A percentile compares a stretch with the other conserved stretches of the same genome.
Conservation (phyloP, 139 green algal species). For the Chlorella vulgaris region DNA sequence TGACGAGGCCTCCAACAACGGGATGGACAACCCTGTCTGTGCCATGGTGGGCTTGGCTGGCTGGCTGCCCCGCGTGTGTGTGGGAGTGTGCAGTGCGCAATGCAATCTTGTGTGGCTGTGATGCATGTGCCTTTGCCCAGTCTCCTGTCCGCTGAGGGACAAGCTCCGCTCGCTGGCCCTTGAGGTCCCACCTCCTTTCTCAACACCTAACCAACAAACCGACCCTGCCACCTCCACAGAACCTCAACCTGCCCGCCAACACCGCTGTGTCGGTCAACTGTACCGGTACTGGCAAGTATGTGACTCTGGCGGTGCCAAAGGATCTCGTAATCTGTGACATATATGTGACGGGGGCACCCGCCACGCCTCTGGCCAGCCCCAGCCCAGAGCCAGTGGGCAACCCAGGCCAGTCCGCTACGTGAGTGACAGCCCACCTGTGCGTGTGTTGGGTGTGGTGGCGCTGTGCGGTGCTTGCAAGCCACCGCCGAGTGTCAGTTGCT, state of each 20-base stretch:
- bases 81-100: neutral
- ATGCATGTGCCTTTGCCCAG: too few relatives aligned
- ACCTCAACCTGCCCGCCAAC: neutral
- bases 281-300: neutral
- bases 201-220: neutral
- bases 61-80: neutral
- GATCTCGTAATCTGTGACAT: conserved; percentile 24
- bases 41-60: conserved; percentile 9
- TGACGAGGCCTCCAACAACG: conserved; percentile 26
- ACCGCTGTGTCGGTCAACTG: neutral
- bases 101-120: too few relatives aligned
- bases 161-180: too few relatives aligned
- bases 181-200: too few relatives aligned
- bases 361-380: neutral
- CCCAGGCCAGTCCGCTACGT: too few relatives aligned
- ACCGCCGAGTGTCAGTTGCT: too few relatives aligned
- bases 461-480: too few relatives aligned
- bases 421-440: neutral
- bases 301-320: conserved; percentile 11
- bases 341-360: neutral
- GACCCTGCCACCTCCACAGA: neutral
- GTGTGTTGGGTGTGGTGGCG: too few relatives aligned
- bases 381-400: neutral
- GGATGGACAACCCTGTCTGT: conserved; percentile 33
- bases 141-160: too few relatives aligned